Conservation (phyloP, 495 filamentous ascomycete genomes). For the Polyplosphaeria fusca region DNA sequence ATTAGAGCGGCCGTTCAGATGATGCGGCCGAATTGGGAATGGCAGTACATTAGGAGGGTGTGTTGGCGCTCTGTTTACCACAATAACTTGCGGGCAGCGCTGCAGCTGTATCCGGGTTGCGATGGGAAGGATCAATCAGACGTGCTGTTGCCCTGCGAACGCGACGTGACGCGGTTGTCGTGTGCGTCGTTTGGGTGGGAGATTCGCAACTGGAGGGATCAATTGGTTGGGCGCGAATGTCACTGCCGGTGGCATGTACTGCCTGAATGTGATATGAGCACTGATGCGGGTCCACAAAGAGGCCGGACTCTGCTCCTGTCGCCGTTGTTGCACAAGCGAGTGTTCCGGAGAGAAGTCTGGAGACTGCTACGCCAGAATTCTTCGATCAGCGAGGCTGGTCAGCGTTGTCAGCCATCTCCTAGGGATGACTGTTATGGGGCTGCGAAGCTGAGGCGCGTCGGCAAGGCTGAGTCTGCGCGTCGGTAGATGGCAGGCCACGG, state of each 20-base stretch:
- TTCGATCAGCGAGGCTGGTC: too few species aligned
- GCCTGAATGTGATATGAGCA: slow-evolving; percentile 21
- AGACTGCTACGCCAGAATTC: too few species aligned
- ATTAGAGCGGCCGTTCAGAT: slow-evolving; percentile 1
- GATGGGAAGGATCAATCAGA: slow-evolving; percentile 4
- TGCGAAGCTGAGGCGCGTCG: not conserved
- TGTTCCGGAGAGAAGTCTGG: too few species aligned
- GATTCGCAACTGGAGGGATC: not conserved
- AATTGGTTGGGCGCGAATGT: slow-evolving; percentile 15
- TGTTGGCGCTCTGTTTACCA: slow-evolving; percentile 16
- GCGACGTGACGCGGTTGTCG: slow-evolving; percentile 6
- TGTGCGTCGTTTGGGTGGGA: slow-evolving; percentile 14
- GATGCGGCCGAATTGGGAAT: slow-evolving; percentile 3
- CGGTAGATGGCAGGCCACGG: not conserved
- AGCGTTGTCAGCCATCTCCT: too few species aligned
- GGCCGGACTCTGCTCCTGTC: too few species aligned
- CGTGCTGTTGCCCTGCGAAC: not conserved
- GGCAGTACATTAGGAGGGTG: slow-evolving; percentile 5
- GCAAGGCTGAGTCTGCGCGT: slow-evolving; percentile 1
- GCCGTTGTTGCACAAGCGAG: too few species aligned
- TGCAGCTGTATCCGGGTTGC: not conserved
- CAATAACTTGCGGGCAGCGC: slow-evolving; percentile 12
- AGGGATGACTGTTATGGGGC: too few species aligned
- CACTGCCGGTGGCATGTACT: slow-evolving; percentile 17
- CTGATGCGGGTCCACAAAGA: slow-evolving; percentile 4